These are phyloP conservation scores for Trichomonascaceae sp. DNA, from an alignment of 1,139 yeast species.

Conservation along the genomic window DNA sequence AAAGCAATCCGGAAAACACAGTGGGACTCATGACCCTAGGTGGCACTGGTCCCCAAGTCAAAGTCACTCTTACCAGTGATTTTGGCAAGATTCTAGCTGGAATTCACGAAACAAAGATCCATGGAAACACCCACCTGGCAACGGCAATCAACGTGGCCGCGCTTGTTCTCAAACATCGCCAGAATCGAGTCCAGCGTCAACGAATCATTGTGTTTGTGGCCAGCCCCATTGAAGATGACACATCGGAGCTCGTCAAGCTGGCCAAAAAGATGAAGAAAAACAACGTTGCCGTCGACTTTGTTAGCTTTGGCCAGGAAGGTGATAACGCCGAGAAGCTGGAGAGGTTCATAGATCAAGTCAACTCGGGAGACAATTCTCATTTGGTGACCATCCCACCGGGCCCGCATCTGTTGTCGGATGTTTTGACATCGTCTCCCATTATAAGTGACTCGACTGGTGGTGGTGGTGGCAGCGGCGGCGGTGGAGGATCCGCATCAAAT, in stretches of 20 bases:
- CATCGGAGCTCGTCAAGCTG: conserved; percentile 63
- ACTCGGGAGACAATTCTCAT: conserved; percentile 68
- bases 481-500: conserved; percentile 32
- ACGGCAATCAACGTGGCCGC: conserved; percentile 96
- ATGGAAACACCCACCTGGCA: conserved; percentile 56
- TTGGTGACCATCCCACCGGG: conserved; percentile 84
- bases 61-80: conserved; percentile 78
- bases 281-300: conserved; percentile 76
- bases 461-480: conserved; percentile 31
- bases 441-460: conserved; percentile 38
- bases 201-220: conserved; percentile 86
- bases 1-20: conserved; percentile 85
- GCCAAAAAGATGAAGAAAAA: conserved; percentile 93
- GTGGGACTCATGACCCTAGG: conserved; percentile 86
- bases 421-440: conserved; percentile 55
- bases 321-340: conserved; percentile 69
- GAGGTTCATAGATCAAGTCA: conserved; percentile 63
- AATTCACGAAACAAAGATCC: conserved; percentile 65
- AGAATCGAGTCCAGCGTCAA: conserved; percentile 84
- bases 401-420: conserved; percentile 65
- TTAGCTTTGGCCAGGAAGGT: conserved; percentile 85
- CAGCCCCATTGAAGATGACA: conserved; percentile 62
- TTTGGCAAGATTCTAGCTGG: conserved; percentile 84
- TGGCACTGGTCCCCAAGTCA: conserved; percentile 71
- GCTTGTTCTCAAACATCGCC: conserved; percentile 90